Conservation (phyloP, 805 yeast genomes). For the Candida ulmi region DNA sequence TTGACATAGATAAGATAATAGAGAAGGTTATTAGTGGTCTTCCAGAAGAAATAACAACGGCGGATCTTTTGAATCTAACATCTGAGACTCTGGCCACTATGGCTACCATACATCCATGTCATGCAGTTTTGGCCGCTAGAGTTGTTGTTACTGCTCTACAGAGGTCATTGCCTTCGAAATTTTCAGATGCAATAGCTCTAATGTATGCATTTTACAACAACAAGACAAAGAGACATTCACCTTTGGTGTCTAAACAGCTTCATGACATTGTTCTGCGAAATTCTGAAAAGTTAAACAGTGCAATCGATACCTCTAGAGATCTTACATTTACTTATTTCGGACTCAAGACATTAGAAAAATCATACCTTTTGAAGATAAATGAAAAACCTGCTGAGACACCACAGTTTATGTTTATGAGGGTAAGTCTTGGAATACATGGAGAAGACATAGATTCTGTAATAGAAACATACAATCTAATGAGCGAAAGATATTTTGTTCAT, state of each 20-base stretch:
- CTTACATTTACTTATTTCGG: constrained; percentile 80
- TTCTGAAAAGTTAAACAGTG: constrained; percentile 63
- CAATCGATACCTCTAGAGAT: constrained; percentile 76
- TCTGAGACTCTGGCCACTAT: constrained; percentile 97
- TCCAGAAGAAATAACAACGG: constrained; percentile 9
- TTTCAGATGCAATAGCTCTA: constrained; percentile 69
- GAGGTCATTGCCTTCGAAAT: constrained; percentile 86
- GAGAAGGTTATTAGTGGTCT: not conserved
- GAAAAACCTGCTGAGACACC: constrained; percentile 84
- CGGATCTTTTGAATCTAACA: constrained; percentile 73
- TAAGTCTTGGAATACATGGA: constrained; percentile 86
- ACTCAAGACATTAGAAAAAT: constrained; percentile 83
- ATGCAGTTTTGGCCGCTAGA: constrained; percentile 91
- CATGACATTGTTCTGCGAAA: constrained; percentile 51
- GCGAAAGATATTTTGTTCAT: constrained; percentile 81
- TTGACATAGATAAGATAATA: not conserved
- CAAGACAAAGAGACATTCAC: constrained; percentile 54
- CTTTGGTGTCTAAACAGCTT: constrained; percentile 61
- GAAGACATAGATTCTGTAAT: constrained; percentile 54
- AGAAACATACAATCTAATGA: constrained; percentile 87
- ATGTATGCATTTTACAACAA: constrained; percentile 80
- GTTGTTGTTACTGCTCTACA: constrained; percentile 92
- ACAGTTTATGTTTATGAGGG: constrained; percentile 86
- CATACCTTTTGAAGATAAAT: constrained; percentile 65
- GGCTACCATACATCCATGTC: constrained; percentile 98